These are phyloP conservation scores for Gentiana dahurica DNA, from an alignment of 257 asterid genomes.

Conservation along the genomic window DNA sequence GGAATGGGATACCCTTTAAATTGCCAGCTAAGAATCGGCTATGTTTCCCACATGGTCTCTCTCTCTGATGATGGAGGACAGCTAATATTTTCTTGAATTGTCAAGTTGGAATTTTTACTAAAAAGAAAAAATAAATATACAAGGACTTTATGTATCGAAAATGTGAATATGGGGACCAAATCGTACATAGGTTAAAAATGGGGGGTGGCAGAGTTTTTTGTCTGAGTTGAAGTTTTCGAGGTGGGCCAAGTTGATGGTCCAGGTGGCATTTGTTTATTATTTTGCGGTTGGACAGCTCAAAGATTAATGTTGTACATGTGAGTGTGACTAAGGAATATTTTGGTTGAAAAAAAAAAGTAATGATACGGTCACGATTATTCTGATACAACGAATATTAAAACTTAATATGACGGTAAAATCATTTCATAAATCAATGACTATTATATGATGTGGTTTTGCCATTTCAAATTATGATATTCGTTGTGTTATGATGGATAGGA, in stretches of 20 bases:
- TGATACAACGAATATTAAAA: too few relatives aligned
- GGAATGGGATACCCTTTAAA: background rate
- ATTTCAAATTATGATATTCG: too few relatives aligned
- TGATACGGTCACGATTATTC: too few relatives aligned
- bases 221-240: background rate
- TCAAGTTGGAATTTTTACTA: background rate
- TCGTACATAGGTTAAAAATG: too few relatives aligned
- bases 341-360: too few relatives aligned
- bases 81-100: constrained; percentile 23
- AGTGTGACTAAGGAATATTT: constrained; percentile 2
- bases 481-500: too few relatives aligned
- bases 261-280: background rate
- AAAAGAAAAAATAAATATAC: background rate
- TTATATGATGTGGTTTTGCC: too few relatives aligned
- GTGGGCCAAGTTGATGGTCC: background rate
- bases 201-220: too few relatives aligned
- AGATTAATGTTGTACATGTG: constrained; percentile 17
- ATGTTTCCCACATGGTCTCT: constrained; percentile 4
- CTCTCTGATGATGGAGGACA: constrained; percentile 29
- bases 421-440: too few relatives aligned
- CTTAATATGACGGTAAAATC: too few relatives aligned
- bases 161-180: too few relatives aligned
- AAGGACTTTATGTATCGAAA: background rate
- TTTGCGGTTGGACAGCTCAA: constrained; percentile 4
- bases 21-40: constrained; percentile 11